Percentiles rank a stretch among this genome's conserved stretches.
phyloP scores from a whole-genome alignment of 768 basidiomycete species.

The Sporobolomyces roseus region DNA sequence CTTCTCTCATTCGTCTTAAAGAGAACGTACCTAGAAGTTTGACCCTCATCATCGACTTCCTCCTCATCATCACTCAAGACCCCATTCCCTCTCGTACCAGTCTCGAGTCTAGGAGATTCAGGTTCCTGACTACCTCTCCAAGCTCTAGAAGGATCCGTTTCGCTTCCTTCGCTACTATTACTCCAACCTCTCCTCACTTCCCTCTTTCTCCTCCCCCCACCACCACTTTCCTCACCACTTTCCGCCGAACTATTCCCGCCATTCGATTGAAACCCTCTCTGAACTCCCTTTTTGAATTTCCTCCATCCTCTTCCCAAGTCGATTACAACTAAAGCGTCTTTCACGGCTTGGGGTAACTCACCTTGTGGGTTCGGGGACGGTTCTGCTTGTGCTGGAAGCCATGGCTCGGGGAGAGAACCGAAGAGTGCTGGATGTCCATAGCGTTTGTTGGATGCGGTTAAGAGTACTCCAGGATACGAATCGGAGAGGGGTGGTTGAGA shows the following conservation, averaged over 20 bases:
- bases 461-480: slow-evolving; percentile 87
- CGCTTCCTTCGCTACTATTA: slow-evolving; percentile 4
- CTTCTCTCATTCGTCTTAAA: too few relatives aligned
- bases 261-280: slow-evolving; percentile 7
- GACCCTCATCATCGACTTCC: too few relatives aligned
- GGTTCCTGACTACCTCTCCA: slow-evolving; percentile 35
- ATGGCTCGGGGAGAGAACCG: slow-evolving; percentile 87
- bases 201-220: neutral
- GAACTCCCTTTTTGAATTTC: slow-evolving; percentile 47
- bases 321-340: slow-evolving; percentile 65
- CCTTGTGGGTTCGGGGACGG: neutral
- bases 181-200: slow-evolving; percentile 2
- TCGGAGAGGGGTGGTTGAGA: slow-evolving; percentile 96
- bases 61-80: too few relatives aligned
- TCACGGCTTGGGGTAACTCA: slow-evolving; percentile 31
- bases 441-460: slow-evolving; percentile 80
- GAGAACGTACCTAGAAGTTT: too few relatives aligned
- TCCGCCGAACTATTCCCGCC: neutral
- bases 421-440: slow-evolving; percentile 94
- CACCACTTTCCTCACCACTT: neutral
- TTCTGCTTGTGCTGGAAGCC: slow-evolving; percentile 67
- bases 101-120: too few relatives aligned
- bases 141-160: slow-evolving; percentile 31
- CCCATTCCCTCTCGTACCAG: too few relatives aligned
- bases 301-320: slow-evolving; percentile 72